These are phyloP conservation scores for Cyberlindnera saturnus DNA, from an alignment of 805 yeast genomes.

Conservation along the genomic window DNA sequence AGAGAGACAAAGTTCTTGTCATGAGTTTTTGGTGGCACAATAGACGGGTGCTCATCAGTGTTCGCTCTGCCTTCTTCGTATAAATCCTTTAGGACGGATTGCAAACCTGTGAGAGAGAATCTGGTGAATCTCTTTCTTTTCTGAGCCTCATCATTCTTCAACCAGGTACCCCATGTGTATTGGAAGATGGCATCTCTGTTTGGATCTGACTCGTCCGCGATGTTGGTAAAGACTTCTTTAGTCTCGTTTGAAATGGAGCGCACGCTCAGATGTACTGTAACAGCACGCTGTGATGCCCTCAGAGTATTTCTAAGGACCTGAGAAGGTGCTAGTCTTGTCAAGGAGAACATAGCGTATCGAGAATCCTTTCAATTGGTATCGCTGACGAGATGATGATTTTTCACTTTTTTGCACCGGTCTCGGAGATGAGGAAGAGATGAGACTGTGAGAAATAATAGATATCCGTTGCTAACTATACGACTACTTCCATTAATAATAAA, in stretches of 20 bases:
- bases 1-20: constrained; percentile 37
- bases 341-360: constrained; percentile 10
- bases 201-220: constrained; percentile 60
- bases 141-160: constrained; percentile 68
- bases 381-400: neutral
- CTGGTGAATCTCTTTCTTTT: constrained; percentile 71
- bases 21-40: constrained; percentile 30
- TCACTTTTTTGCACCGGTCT: neutral
- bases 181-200: constrained; percentile 69
- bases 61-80: constrained; percentile 31
- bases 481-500: too few species aligned
- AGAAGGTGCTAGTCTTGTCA: constrained; percentile 10
- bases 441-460: too few species aligned
- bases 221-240: constrained; percentile 40
- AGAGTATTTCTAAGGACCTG: constrained; percentile 9
- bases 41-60: constrained; percentile 19
- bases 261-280: neutral
- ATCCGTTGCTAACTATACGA: too few species aligned
- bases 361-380: too few species aligned
- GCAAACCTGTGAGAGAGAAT: constrained; percentile 76
- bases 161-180: constrained; percentile 95
- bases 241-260: constrained; percentile 26
- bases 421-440: too few species aligned
- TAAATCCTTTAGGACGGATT: constrained; percentile 43
- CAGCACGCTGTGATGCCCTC: constrained; percentile 1